Conservation (phyloP, 2,329 filamentous ascomycete genomes). For the Pezicula carpinea region DNA sequence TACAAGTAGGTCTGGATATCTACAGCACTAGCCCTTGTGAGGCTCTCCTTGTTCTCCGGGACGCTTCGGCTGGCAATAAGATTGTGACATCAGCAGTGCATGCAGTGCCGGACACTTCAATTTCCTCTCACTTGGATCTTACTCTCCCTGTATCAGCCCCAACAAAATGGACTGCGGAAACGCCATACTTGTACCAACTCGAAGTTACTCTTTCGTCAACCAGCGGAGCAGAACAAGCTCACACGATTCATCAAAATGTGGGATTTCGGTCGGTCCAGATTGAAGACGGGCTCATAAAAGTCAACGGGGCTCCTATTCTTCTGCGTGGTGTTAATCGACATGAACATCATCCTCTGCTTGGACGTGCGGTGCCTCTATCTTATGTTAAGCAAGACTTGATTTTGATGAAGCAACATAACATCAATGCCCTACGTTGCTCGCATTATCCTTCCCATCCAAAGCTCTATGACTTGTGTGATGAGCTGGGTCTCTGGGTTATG, state of each 20-base stretch:
- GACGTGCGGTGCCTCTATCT: constrained; percentile 45
- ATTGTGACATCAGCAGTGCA: background rate
- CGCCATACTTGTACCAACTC: constrained; percentile 55
- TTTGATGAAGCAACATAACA: constrained; percentile 66
- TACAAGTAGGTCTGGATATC: constrained; percentile 38
- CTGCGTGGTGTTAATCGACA: constrained; percentile 65
- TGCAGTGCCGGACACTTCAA: background rate
- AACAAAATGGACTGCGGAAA: constrained; percentile 65
- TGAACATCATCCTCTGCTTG: constrained; percentile 59
- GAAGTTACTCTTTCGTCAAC: constrained; percentile 39
- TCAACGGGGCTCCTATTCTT: constrained; percentile 58
- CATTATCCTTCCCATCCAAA: constrained; percentile 63
- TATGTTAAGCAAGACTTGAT: constrained; percentile 58
- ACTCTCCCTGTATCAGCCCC: constrained; percentile 40
- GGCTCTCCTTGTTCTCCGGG: constrained; percentile 8
- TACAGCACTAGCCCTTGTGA: background rate
- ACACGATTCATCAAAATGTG: constrained; percentile 42
- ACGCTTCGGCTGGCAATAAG: constrained; percentile 1
- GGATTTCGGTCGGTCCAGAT: constrained; percentile 63
- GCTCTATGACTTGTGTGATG: constrained; percentile 56
- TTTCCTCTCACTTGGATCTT: constrained; percentile 1
- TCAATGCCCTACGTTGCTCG: constrained; percentile 65
- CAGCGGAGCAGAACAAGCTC: constrained; percentile 12
- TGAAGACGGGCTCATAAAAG: constrained; percentile 52
- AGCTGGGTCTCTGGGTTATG: constrained; percentile 61